phyloP scores from a whole-genome alignment of 352 stramenopile species.

The Globisporangium abappressorium region DNA sequence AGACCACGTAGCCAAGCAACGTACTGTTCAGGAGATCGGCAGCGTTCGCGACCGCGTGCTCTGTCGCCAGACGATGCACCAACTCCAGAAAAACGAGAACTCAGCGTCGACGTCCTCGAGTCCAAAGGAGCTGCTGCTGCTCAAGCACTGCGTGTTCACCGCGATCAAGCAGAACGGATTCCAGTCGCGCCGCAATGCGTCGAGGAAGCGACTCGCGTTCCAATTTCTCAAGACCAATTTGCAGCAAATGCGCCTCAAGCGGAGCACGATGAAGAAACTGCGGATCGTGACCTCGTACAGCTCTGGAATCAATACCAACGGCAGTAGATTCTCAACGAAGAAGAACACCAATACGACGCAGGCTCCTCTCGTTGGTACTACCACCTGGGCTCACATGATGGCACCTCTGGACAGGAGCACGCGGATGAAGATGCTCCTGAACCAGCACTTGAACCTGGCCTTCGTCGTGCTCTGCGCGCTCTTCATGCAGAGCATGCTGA shows the following conservation, averaged over 20 bases:
- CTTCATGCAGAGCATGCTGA: constrained; percentile 9
- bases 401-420: background rate
- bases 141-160: constrained; percentile 34
- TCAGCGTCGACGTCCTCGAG: background rate
- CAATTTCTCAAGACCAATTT: constrained; percentile 15
- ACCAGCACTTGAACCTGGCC: constrained; percentile 25
- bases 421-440: constrained; percentile 10
- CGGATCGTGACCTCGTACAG: background rate
- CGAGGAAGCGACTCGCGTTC: constrained; percentile 46
- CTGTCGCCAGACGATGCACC: constrained; percentile 29
- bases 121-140: background rate
- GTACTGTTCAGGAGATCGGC: constrained; percentile 4
- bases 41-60: constrained; percentile 16
- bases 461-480: constrained; percentile 12
- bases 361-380: background rate
- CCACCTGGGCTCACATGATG: background rate
- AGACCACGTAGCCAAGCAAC: background rate
- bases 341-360: background rate
- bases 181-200: constrained; percentile 27
- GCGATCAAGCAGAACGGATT: constrained; percentile 12
- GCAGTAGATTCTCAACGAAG: background rate
- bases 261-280: constrained; percentile 3
- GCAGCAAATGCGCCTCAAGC: constrained; percentile 30
- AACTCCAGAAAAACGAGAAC: background rate
- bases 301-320: constrained; percentile 1